These are phyloP conservation scores for Microdochium paspali DNA, from an alignment of 2,329 filamentous ascomycete species.

Conservation along the genomic window DNA sequence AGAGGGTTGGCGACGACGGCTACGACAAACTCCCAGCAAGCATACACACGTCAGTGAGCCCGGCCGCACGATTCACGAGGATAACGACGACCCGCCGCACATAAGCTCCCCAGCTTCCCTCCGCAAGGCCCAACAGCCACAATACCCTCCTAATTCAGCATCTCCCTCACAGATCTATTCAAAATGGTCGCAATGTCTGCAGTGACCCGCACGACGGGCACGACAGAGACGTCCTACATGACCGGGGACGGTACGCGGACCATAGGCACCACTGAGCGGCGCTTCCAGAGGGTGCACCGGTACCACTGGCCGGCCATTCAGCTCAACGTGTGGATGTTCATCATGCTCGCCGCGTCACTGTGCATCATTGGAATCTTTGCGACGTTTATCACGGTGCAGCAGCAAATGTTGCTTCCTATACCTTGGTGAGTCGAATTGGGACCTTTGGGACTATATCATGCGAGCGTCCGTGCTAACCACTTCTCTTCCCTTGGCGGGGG, in stretches of 20 bases:
- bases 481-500: too few relatives aligned
- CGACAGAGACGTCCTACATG: constrained; percentile 3
- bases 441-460: too few relatives aligned
- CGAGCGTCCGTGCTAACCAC: too few relatives aligned
- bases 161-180: too few relatives aligned
- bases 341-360: constrained; percentile 51
- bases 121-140: too few relatives aligned
- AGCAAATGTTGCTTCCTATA: constrained; percentile 40
- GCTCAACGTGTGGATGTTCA: constrained; percentile 57
- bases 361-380: constrained; percentile 53
- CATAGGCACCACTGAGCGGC: constrained; percentile 27
- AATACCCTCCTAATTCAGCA: too few relatives aligned
- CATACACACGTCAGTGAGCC: too few relatives aligned
- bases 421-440: constrained; percentile 48
- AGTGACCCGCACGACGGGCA: constrained; percentile 12
- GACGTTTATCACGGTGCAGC: constrained; percentile 49
- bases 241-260: neutral
- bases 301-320: constrained; percentile 63
- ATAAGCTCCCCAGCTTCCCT: too few relatives aligned
- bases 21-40: too few relatives aligned
- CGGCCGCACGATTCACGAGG: too few relatives aligned
- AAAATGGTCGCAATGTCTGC: constrained; percentile 22
- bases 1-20: too few relatives aligned
- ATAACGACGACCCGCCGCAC: too few relatives aligned
- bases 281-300: constrained; percentile 37